A percentile compares a stretch with the other conserved stretches of the same genome.
These are phyloP conservation scores for Paracoccidioides lutzii DNA, from an alignment of 2,329 filamentous ascomycete genomes.

Conservation along the genomic window DNA sequence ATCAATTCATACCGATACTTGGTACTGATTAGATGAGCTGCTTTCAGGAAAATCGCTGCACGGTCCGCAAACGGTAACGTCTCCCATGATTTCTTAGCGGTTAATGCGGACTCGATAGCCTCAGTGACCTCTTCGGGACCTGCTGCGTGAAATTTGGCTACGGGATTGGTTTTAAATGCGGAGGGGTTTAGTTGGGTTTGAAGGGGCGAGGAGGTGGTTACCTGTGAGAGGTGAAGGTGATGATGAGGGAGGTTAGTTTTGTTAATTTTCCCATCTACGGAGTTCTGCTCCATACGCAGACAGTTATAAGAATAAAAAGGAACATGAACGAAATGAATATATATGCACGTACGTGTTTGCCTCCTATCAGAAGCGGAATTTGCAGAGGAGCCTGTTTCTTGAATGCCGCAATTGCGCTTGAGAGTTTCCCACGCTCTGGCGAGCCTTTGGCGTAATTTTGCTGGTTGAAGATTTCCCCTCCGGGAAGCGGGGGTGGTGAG, in stretches of 20 bases:
- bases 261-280: too few species aligned
- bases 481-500: background rate
- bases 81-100: slow-evolving; percentile 80
- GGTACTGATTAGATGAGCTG: slow-evolving; percentile 73
- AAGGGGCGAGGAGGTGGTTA: slow-evolving; percentile 46
- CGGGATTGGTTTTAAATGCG: slow-evolving; percentile 53
- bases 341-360: slow-evolving; percentile 52
- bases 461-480: slow-evolving; percentile 33
- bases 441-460: slow-evolving; percentile 83
- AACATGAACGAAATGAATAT: background rate
- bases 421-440: slow-evolving; percentile 61
- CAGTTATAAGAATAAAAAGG: background rate
- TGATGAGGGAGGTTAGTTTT: background rate
- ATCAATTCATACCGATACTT: slow-evolving; percentile 97
- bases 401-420: slow-evolving; percentile 57
- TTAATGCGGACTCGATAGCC: slow-evolving; percentile 73
- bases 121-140: slow-evolving; percentile 59
- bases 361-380: slow-evolving; percentile 71
- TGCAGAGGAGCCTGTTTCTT: slow-evolving; percentile 58
- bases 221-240: background rate
- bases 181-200: slow-evolving; percentile 69
- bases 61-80: slow-evolving; percentile 76
- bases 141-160: slow-evolving; percentile 79
- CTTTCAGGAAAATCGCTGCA: slow-evolving; percentile 89
- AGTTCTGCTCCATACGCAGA: background rate